Evolutionary conservation across 2,329 filamentous ascomycete species (phyloP), one percentile per base, ranked within the genome.

Genomic region (Xylariaceae sp.): DNA sequence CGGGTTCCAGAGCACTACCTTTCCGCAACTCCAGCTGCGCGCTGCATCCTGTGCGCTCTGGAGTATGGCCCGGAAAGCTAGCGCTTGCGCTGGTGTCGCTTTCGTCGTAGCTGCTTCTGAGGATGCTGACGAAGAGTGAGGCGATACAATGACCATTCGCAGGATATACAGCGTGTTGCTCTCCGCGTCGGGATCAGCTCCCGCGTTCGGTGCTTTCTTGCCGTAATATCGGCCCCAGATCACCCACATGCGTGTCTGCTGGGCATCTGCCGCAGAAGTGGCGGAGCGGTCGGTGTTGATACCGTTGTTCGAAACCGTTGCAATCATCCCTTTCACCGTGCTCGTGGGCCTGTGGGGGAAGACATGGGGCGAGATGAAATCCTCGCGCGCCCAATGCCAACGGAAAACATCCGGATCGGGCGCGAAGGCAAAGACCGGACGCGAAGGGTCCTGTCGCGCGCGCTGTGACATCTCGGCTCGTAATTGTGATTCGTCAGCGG

Each of bases 1-100:
- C 0, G 91, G 90, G 61, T 93, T 95, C 92, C 92, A 97, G 41
- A 92, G 71, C 62, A 90, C 78, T 3, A 95, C 79, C 37, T 80
- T 75, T 33, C 75, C 72, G 68, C 88, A 80, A 36, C 77, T 71
- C 85, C 88, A 95, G 45, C 79, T 72, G 3, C 72, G 67, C 2
- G 91, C 91, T 65, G 94, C 82, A 7, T 67, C 67, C 58, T 85
- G 81, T 4, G 89, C 90, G 36, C 82, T 71, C 34, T 69, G 66
- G 36, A 95, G 63, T 21, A 95, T 74, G 3, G 78, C 77, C 29
- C 74, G 72, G 48, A 94, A 69, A 0, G 77, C 75, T 14, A 70
- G 66, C 1, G 65, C 64, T 37, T 84, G 69, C 22, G 33, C n/a
- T 19, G 29, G 7, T 21, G 22, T 7, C 4, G 66, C 64, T 4